Evolutionary conservation across 208 protist genomes (phyloP).

Genomic region (Leishmania arabica): DNA sequence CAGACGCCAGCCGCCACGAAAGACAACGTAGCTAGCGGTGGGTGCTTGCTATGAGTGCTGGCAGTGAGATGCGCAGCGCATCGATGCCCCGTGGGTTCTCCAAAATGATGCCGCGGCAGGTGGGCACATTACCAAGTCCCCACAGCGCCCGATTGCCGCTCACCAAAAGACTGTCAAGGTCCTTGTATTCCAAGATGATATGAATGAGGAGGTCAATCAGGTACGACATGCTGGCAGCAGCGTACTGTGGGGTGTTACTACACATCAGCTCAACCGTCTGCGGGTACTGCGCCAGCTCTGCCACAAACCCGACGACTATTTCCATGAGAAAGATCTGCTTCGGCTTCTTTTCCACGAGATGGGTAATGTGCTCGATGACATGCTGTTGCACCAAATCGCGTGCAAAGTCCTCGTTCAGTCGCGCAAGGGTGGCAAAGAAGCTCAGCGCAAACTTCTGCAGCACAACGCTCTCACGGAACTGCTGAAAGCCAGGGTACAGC

Average conservation of each 20-base stretch:
- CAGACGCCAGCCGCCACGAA: not conserved
- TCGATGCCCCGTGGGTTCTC: constrained; percentile 66
- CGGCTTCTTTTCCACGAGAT: constrained; percentile 58
- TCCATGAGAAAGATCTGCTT: constrained; percentile 87
- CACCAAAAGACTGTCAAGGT: constrained; percentile 69
- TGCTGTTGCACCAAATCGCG: constrained; percentile 46
- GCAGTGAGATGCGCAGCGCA: constrained; percentile 67
- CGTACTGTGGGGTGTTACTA: constrained; percentile 18
- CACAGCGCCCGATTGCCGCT: constrained; percentile 79
- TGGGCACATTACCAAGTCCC: constrained; percentile 79
- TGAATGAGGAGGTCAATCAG: constrained; percentile 77
- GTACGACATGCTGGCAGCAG: constrained; percentile 35
- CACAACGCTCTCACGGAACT: constrained; percentile 58
- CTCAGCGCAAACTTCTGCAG: constrained; percentile 87
- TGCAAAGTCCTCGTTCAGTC: constrained; percentile 42
- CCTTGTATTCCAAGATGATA: constrained; percentile 77
- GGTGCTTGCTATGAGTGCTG: constrained; percentile 46
- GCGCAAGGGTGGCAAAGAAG: constrained; percentile 70
- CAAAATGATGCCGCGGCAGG: constrained; percentile 68
- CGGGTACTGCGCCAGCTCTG: constrained; percentile 59
- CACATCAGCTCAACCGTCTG: constrained; percentile 38
- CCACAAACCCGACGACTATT: constrained; percentile 69
- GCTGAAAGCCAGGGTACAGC: constrained; percentile 54
- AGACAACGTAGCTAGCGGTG: not conserved
- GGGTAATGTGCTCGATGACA: constrained; percentile 63